Conservation (phyloP, 202 grass and related monocot genomes). For the Setaria italica region DNA sequence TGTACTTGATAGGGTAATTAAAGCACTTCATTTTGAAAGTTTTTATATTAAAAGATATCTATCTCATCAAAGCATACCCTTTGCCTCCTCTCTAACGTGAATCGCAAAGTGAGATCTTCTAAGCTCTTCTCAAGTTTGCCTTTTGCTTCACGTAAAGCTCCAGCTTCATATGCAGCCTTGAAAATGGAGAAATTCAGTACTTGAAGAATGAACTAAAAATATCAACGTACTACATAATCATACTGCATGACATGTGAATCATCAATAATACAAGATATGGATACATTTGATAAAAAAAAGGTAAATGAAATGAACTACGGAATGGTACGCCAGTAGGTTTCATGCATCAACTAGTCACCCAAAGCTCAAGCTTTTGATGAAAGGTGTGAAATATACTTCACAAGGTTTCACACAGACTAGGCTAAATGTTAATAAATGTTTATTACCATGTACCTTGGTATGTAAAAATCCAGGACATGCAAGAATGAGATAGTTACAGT, state of each 20-base stretch:
- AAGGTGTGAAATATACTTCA: not conserved
- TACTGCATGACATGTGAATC: not conserved
- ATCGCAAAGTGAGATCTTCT: slow-evolving; percentile 82
- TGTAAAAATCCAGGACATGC: not conserved
- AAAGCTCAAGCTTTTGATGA: not conserved
- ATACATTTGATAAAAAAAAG: not conserved
- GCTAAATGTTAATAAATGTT: not conserved
- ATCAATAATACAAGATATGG: not conserved
- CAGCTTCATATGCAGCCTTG: slow-evolving; percentile 80
- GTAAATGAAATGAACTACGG: slow-evolving; percentile 2
- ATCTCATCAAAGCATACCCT: slow-evolving; percentile 56
- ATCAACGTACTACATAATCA: slow-evolving; percentile 6
- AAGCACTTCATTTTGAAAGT: not conserved
- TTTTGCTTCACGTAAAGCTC: slow-evolving; percentile 88
- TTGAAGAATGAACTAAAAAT: slow-evolving; percentile 10
- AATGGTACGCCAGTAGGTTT: not conserved
- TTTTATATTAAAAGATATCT: slow-evolving; percentile 14
- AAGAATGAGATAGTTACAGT: not conserved
- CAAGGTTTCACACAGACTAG: not conserved
- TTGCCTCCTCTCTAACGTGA: slow-evolving; percentile 81
- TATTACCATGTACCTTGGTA: not conserved
- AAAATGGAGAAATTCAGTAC: slow-evolving; percentile 41
- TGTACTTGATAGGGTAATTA: not conserved
- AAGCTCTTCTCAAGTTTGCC: slow-evolving; percentile 81
- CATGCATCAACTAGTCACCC: not conserved